Conservation (phyloP, 2,329 filamentous ascomycete genomes). For the Exophiala spinifera region DNA sequence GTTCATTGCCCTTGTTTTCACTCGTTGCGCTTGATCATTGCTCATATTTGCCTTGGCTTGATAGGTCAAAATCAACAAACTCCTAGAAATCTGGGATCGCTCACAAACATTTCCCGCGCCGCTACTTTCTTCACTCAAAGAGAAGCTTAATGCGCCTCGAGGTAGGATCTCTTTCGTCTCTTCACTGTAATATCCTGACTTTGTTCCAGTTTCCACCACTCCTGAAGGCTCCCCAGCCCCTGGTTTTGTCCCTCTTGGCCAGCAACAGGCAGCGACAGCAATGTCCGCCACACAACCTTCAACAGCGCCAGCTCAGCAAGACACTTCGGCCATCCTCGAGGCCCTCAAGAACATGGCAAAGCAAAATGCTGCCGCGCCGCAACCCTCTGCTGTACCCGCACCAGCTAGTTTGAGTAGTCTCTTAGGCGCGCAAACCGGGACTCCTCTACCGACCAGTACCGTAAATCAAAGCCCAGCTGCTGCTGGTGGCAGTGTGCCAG, state of each 20-base stretch:
- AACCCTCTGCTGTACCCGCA: conserved; percentile 35
- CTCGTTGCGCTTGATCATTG: conserved; percentile 22
- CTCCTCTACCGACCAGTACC: conserved; percentile 37
- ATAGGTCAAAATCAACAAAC: conserved; percentile 93
- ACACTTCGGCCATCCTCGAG: conserved; percentile 67
- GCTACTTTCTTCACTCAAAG: conserved; percentile 79
- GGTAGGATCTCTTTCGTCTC: conserved; percentile 33
- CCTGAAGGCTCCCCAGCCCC: conserved; percentile 56
- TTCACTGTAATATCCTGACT: conserved; percentile 7
- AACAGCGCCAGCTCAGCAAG: conserved; percentile 44
- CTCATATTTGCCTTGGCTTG: conserved; percentile 52
- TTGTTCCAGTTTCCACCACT: conserved; percentile 51
- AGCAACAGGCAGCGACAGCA: conserved; percentile 25
- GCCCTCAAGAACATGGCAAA: conserved; percentile 77
- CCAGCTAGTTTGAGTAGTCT: conserved; percentile 48
- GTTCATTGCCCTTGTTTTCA: conserved; percentile 3
- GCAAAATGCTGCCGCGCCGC: conserved; percentile 60
- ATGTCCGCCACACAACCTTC: conserved; percentile 25
- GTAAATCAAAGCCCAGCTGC: conserved; percentile 45
- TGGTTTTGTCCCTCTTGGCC: conserved; percentile 40
- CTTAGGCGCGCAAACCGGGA: conserved; percentile 48
- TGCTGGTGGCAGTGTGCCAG: conserved; percentile 46
- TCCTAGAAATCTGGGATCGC: conserved; percentile 97
- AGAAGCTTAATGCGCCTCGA: conserved; percentile 65
- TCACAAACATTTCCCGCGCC: conserved; percentile 81